Base-by-base conservation (phyloP, 2,329 filamentous ascomycete genomes). In the Trichoderma breve region DNA sequence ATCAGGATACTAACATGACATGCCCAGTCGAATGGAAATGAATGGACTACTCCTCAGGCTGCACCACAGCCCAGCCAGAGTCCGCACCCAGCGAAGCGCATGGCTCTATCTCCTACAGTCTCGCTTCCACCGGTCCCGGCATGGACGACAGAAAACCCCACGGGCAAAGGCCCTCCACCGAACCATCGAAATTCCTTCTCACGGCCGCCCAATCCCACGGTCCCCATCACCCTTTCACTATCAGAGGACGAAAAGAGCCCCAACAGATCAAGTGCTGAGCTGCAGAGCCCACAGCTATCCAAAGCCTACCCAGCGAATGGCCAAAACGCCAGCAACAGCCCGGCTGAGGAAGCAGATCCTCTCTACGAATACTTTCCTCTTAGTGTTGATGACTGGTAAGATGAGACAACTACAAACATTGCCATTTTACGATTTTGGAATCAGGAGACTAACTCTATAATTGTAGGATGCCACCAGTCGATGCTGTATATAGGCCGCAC, bases 291-390 rank as follows among this genome's bases (percentile, higher is more conserved):
- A 2, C 82, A 83, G 60, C 81, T 83, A n/a, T 74, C 80, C n/a
- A 86, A 84, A 74, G 75, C 80, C 71, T 74, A 79, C 72, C 74
- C 79, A 6, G 76, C 77, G 11, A 77, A 78, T 2, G 81, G 78
- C 5, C 81, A 82, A 26, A 81, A 81, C 67, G 75, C 78, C 60
- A 86, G 85, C 75, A 87, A 88, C 79, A 91, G 91, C 78, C 86
- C 92, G 39, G 83, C 90, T 74, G 94, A 97, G 76, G 92, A 91
- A 76, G 91, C 91, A 1, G 95, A 98, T 81, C 84, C 95, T 75
- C 84, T 98, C 21, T 98, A 98, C 79, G 95, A 98, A 82, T 98
- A 98, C 79, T 98, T 98, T 75, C 95, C 95, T 0, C 85, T 98
- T 18, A 94, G 92, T 63, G 83, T 97, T 72, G 94, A 98, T 80